Evolutionary conservation across 2,329 filamentous ascomycete genomes (phyloP).

Genomic region (Sphaceloma murrayae): DNA sequence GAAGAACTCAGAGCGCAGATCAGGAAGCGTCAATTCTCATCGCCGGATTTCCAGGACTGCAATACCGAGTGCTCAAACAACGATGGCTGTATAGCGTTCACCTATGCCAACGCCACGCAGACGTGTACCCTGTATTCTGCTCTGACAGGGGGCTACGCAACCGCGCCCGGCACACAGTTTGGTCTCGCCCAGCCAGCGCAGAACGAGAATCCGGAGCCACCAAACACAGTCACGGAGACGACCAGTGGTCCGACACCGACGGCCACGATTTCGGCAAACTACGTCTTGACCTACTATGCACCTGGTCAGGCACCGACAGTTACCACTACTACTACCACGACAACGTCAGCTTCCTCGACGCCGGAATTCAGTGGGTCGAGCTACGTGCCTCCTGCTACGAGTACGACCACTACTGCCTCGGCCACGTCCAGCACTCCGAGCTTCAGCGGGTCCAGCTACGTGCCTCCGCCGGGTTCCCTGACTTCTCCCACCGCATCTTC

Average conservation of each 20-base stretch:
- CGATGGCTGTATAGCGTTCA: slow-evolving; percentile 14
- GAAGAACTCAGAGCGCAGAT: slow-evolving; percentile 4
- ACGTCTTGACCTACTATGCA: slow-evolving; percentile 10
- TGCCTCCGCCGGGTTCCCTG: background rate
- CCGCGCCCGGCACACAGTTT: slow-evolving; percentile 8
- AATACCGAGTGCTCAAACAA: slow-evolving; percentile 11
- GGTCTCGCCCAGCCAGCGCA: slow-evolving; percentile 10
- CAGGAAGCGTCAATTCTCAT: slow-evolving; percentile 3
- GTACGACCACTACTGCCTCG: no score
- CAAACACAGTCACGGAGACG: slow-evolving; percentile 7
- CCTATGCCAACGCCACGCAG: background rate
- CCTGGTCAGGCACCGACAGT: slow-evolving; percentile 3
- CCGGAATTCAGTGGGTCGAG: slow-evolving; percentile 2
- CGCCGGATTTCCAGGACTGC: slow-evolving; percentile 7
- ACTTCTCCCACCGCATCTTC: background rate
- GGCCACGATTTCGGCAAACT: background rate
- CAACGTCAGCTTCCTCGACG: background rate
- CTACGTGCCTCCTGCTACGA: background rate
- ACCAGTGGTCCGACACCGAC: slow-evolving; percentile 8
- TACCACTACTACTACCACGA: slow-evolving; percentile 1
- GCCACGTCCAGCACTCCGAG: background rate
- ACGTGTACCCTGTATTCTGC: slow-evolving; percentile 8
- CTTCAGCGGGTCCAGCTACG: slow-evolving; percentile 7
- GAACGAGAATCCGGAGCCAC: slow-evolving; percentile 2
- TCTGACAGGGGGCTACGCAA: slow-evolving; percentile 8